Percentiles rank a stretch among this genome's conserved stretches.
Conservation (phyloP, 179 eudicot genomes). For the Heliamphora pulchella region DNA sequence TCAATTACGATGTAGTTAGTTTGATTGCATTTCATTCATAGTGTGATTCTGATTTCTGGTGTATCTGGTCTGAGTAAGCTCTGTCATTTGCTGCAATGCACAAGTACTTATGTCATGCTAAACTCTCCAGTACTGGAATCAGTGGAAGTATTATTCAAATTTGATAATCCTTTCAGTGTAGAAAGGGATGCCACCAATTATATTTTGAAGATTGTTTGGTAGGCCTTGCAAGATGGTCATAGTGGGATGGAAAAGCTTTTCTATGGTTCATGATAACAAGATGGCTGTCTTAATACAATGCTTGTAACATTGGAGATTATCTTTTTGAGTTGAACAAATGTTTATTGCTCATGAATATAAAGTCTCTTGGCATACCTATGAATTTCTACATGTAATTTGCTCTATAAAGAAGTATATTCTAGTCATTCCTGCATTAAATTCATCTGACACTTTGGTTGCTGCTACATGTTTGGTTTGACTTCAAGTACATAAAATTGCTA, state of each 20-base stretch:
- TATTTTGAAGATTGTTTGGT: not conserved
- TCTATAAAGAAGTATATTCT: not conserved
- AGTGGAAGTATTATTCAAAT: not conserved
- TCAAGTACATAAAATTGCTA: constrained; percentile 11
- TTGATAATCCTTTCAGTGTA: not conserved
- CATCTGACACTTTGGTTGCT: not conserved
- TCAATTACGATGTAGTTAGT: not conserved
- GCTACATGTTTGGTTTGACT: not conserved
- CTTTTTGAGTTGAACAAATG: not conserved
- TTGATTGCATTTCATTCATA: not conserved
- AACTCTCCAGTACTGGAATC: not conserved
- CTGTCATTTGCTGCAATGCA: not conserved
- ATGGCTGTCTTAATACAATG: not conserved
- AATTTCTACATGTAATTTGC: not conserved
- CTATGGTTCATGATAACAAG: not conserved
- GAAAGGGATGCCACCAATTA: not conserved
- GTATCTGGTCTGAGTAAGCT: not conserved
- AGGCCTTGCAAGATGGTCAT: not conserved
- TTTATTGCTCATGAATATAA: not conserved
- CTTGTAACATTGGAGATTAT: not conserved
- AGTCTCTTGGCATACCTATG: not conserved
- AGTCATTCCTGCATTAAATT: not conserved
- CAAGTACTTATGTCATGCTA: not conserved
- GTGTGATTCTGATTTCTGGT: not conserved
- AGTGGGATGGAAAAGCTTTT: not conserved